Base-by-base conservation (phyloP, 768 basidiomycete genomes). In the Phlegmacium glaucopus region DNA sequence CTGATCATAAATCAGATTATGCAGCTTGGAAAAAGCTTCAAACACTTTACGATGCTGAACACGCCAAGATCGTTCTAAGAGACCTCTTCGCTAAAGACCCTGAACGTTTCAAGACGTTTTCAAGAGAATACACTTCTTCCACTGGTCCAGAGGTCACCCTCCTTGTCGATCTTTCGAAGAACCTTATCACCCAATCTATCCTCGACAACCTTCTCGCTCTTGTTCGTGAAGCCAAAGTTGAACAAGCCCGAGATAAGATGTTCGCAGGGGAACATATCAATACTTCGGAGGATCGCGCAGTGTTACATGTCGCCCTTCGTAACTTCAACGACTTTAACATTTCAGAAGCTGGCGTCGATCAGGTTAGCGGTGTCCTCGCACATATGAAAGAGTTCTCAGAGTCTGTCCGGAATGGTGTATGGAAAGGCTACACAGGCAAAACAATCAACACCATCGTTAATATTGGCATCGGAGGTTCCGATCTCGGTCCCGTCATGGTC, bases 391-490 rank as follows among this genome's bases (percentile, higher is more conserved):
- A 80, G 64, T 99, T 99, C 74, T 80, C 85, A 42, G 85, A 94
- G 34, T 71, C 82, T 30, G 81, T 99, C 41, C 78, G 95, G 49
- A 85, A 76, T 50, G 96, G 95, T 25, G 74, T 74, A 47, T 96
- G 94, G 93, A 97, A 88, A 68, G 96, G 96, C 12, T 98, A 96
- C 74, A 96, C 94, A 1, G 95, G 96, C 36, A 96, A 97, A 73
- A 62, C 80, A 9, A 98, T 99, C 76, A 81, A 84, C 60, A 85
- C 92, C 40, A 85, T 99, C 68, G 94, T 99, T 64, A 98, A 98
- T 74, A 96, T 99, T 57, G 96, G 96, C 50, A 99, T 99, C 64
- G 96, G 96, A 46, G 96, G 96, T 43, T 96, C 94, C 29, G 96
- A 99, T 67, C 75, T 99, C 44, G 95, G 95, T 13, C 96, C 95